Evolutionary conservation across 176 grass and related monocot genomes (phyloP), one percentile per base, ranked within the genome.

Genomic region (Stipa capillata): DNA sequence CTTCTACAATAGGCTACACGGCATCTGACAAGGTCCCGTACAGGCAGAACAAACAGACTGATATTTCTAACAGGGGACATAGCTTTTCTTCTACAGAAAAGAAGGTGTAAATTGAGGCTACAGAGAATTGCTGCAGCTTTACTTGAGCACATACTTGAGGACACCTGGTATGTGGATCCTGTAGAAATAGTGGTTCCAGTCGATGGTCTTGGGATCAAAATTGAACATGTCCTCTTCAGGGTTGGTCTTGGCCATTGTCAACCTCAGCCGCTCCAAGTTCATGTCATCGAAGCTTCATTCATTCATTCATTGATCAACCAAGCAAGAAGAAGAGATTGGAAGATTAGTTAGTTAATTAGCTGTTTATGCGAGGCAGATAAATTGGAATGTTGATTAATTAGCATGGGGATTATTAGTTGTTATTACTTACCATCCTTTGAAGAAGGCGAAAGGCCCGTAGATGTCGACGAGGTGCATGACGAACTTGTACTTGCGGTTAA

Each of bases 221-320:
- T 91, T 79, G 57, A 91, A 85, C 41, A 69, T 29, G 2, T 27
- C 31, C 8, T 83, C 73, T 9, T 78, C 51, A 4, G 82, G 42
- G 15, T 43, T 85, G 21, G 66, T 81, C 42, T 36, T 78, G 2
- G 53, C 18, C 85, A 88, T 79, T 6, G 2, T 73, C 82, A 82
- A 42, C 78, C 89, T 85, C 47, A 91, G 72, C 12, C 82, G 79
- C 79, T 88, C 85, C 85, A 82, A 13, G 82, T 91, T 91, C 42
- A 85, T 88, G 78, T 91, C 89, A 10, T 91, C 89, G 14, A 85
- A 91, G 66, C 89, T 91, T 77, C n/a, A n/a, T n/a, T n/a, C n/a
- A n/a, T n/a, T n/a, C n/a, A n/a, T n/a, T n/a, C n/a, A n/a, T n/a
- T 74, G 40, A 73, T 37, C 31, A 65, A 1, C 39, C 59, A 63